Evolutionary conservation across 2,329 filamentous ascomycete species (phyloP), one percentile per base, ranked within the genome.

Genomic region (Aureobasidium namibiae): DNA sequence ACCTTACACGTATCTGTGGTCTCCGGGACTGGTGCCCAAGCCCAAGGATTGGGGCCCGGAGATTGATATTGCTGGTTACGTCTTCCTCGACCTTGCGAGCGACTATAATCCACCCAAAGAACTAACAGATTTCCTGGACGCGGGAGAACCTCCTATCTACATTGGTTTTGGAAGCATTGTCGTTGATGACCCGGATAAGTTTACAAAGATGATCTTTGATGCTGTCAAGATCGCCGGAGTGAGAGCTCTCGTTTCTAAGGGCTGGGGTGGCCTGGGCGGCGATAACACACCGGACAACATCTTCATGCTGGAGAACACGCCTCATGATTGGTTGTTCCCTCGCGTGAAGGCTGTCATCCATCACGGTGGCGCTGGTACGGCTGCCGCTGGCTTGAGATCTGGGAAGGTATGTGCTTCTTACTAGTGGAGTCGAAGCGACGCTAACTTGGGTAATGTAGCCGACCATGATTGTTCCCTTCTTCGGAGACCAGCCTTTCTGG

Each of bases 401-500:
- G 88, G 81, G 3, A 82, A 81, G 49, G 49, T 53, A 53, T 7
- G 24, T 18, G 0, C 14, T 26, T n/a, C 10, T 46, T 6, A 1
- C 18, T 46, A 16, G 14, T 31, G 6, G 4, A 31, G 1, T 31
- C 4, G 18, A 31, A 23, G 3, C 23, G 13, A 14, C 13, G 14
- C 48, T 50, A 24, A 50, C 18, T 36, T 21, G 6, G 6, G 2
- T 26, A 33, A 21, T 38, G 2, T 18, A 50, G 65, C 88, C 88
- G 0, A 89, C 85, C 5, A 87, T 90, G 82, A 81, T 90, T 26
- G 85, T 91, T 1, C 88, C 88, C 0, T 91, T 91, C 72, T 91
- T 91, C 64, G 88, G 88, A 2, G 88, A 91, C 67, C 88, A 91
- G 69, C 81, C 86, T 50, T 91, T 91, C 68, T 91, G 88, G 88